Percentiles rank a stretch among this genome's conserved stretches.
Conservation (phyloP, 441 rosid genomes). For the Eugenia klotzschiana region DNA sequence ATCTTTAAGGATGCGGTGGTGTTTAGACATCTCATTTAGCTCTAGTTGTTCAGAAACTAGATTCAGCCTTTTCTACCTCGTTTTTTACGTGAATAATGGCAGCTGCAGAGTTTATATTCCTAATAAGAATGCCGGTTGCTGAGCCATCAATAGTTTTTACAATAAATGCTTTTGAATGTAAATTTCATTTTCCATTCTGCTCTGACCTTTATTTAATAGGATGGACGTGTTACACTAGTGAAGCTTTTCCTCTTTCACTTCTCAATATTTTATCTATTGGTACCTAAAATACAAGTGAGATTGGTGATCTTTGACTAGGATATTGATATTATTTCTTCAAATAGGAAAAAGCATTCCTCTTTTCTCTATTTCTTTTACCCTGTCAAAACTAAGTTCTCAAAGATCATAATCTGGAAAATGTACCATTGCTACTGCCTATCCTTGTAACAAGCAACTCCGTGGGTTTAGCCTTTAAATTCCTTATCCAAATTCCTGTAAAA, state of each 20-base stretch:
- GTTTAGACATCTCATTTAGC: not conserved
- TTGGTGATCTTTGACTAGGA: not conserved
- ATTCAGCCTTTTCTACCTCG: not conserved
- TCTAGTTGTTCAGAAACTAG: not conserved
- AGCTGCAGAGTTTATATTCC: not conserved
- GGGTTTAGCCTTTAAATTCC: not conserved
- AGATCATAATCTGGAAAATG: not conserved
- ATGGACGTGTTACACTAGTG: not conserved
- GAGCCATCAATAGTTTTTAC: not conserved
- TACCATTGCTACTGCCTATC: not conserved
- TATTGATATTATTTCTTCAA: not conserved
- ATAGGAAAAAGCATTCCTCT: not conserved
- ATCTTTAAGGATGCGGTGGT: not conserved
- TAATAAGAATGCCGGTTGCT: not conserved
- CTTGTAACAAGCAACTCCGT: not conserved
- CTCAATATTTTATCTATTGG: not conserved
- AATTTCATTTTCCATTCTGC: not conserved
- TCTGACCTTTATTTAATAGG: not conserved
- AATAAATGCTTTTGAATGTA: not conserved
- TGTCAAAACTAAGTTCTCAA: not conserved
- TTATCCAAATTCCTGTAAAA: not conserved
- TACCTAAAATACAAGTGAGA: not conserved
- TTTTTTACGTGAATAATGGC: not conserved
- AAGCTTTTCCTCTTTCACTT: not conserved
- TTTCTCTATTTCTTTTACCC: not conserved